These are phyloP conservation scores for Ustilago shanxiensis DNA, from an alignment of 1,284 basidiomycete species.

Conservation along the genomic window DNA sequence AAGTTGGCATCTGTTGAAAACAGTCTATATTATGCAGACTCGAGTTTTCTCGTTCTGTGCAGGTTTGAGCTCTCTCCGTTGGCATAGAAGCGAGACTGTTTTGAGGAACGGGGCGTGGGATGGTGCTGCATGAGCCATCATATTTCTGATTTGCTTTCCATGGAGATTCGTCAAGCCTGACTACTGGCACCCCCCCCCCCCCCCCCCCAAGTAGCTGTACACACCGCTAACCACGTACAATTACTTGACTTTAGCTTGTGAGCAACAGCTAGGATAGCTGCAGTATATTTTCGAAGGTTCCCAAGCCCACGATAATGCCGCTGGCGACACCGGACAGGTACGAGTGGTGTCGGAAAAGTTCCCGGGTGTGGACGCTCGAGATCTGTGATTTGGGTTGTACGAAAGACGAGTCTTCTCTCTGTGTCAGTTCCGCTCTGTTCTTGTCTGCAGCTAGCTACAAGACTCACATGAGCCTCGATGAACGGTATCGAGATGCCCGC, in stretches of 20 bases:
- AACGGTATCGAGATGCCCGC: constrained; percentile 66
- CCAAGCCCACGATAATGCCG: constrained; percentile 65
- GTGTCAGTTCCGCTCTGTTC: too few species aligned
- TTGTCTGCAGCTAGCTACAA: neutral
- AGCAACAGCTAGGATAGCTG: constrained; percentile 31
- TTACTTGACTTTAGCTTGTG: constrained; percentile 16
- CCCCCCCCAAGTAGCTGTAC: too few species aligned
- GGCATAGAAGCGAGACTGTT: too few species aligned
- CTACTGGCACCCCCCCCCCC: neutral
- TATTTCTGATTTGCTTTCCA: neutral
- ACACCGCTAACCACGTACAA: neutral
- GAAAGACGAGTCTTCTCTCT: neutral
- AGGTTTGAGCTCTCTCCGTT: constrained; percentile 8
- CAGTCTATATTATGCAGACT: too few species aligned
- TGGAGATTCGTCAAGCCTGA: neutral
- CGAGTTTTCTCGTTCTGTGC: neutral
- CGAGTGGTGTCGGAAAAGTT: constrained; percentile 70
- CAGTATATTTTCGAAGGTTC: constrained; percentile 45
- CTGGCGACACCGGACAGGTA: constrained; percentile 69
- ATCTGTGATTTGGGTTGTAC: constrained; percentile 48
- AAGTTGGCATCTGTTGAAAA: neutral
- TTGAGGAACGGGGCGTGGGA: too few species aligned
- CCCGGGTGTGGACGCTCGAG: constrained; percentile 69
- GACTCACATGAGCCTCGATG: constrained; percentile 69
- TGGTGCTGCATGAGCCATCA: too few species aligned